Percentiles rank a stretch among this genome's conserved stretches.
Conservation (phyloP, 768 basidiomycete species). For the Leccinum subtestaceum region DNA sequence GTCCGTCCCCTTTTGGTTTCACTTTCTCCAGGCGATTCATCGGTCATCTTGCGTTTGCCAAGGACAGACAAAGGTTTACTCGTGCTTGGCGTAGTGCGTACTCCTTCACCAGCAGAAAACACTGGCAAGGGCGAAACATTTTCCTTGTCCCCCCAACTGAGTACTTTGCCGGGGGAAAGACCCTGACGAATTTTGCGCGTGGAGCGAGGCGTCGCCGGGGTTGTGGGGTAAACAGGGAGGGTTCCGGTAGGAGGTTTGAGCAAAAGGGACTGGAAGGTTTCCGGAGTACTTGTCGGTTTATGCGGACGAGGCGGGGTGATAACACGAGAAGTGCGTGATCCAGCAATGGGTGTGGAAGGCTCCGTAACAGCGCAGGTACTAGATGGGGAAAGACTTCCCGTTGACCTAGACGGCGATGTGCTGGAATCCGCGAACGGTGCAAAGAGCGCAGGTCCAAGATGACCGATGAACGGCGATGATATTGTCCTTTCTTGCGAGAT, state of each 20-base stretch:
- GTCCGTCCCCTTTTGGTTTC: slow-evolving; percentile 27
- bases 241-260: slow-evolving; percentile 26
- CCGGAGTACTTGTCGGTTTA: slow-evolving; percentile 32
- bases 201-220: slow-evolving; percentile 36
- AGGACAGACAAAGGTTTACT: slow-evolving; percentile 26
- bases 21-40: slow-evolving; percentile 33
- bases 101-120: slow-evolving; percentile 45
- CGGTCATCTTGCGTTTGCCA: slow-evolving; percentile 46
- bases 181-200: slow-evolving; percentile 14
- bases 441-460: slow-evolving; percentile 31
- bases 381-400: slow-evolving; percentile 6
- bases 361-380: slow-evolving; percentile 3
- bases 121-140: slow-evolving; percentile 46
- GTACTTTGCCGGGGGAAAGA: slow-evolving; percentile 39
- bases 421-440: slow-evolving; percentile 1
- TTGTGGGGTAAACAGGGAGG: slow-evolving; percentile 25
- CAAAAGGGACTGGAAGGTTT: slow-evolving; percentile 31
- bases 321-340: slow-evolving; percentile 20
- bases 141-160: slow-evolving; percentile 52
- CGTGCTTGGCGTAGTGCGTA: slow-evolving; percentile 36
- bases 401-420: slow-evolving; percentile 3
- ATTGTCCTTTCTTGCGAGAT: not conserved
- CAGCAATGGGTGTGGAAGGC: slow-evolving; percentile 29
- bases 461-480: slow-evolving; percentile 24
- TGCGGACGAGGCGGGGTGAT: slow-evolving; percentile 39